phyloP scores from a whole-genome alignment of 2,329 filamentous ascomycete genomes.

The Epichloe coenophiala region DNA sequence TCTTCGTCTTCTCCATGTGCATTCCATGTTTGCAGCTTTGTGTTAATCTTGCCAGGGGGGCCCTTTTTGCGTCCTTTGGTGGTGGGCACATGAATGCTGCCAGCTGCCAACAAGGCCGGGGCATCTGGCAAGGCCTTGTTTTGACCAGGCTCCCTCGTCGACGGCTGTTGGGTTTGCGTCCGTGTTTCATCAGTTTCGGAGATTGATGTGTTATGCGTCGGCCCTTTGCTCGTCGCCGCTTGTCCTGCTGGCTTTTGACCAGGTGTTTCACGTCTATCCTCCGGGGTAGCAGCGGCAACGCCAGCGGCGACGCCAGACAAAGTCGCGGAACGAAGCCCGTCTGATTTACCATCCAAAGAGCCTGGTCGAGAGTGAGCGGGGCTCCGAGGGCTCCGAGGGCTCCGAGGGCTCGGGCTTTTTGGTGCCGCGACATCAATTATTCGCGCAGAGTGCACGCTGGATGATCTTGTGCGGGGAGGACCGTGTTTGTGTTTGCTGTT shows the following conservation, averaged over 20 bases:
- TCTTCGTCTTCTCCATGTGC: background rate
- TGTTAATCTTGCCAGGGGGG: background rate
- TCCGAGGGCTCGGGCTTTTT: conserved; percentile 38
- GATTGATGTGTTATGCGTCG: background rate
- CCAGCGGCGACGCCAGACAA: conserved; percentile 26
- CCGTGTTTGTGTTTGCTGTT: conserved; percentile 19
- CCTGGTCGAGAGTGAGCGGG: conserved; percentile 34
- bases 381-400: conserved; percentile 34
- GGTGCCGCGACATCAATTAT: conserved; percentile 42
- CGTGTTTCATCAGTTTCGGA: background rate
- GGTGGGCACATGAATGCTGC: background rate
- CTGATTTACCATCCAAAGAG: conserved; percentile 29
- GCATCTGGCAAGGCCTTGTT: background rate
- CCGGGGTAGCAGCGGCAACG: conserved; percentile 23
- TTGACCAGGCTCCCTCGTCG: background rate
- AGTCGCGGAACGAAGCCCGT: conserved; percentile 28
- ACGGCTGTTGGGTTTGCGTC: background rate
- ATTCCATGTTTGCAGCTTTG: background rate
- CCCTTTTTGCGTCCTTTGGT: background rate
- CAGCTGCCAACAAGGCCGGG: background rate
- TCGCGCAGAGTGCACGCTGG: conserved; percentile 42
- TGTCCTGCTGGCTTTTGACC: background rate
- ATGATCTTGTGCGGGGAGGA: conserved; percentile 22
- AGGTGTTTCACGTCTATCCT: conserved; percentile 11
- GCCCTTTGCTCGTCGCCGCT: background rate